Conservation (phyloP, 148 eudicot genomes). For the Rhododendron henanense region DNA sequence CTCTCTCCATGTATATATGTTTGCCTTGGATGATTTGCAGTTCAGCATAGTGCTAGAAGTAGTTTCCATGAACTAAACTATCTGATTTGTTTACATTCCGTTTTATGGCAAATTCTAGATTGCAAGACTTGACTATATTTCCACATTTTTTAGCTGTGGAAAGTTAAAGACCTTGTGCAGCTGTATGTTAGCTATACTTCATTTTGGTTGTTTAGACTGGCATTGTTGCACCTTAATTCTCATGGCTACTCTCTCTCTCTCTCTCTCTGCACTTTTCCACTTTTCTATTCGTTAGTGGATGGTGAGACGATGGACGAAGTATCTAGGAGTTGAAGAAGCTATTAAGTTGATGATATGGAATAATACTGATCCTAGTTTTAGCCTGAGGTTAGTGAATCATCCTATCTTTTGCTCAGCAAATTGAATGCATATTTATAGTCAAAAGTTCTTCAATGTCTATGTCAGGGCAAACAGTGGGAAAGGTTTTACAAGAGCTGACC, state of each 20-base stretch:
- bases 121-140: neutral
- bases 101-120: neutral
- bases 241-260: neutral
- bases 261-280: neutral
- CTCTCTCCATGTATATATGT: neutral
- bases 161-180: neutral
- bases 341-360: constrained; percentile 89
- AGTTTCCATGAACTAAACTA: neutral
- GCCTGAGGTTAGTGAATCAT: constrained; percentile 61
- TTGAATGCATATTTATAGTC: constrained; percentile 1
- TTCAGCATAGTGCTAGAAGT: neutral
- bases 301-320: constrained; percentile 88
- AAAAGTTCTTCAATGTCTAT: constrained; percentile 13
- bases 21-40: neutral
- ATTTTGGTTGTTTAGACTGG: neutral
- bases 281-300: constrained; percentile 60
- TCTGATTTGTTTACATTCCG: neutral
- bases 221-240: neutral
- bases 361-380: constrained; percentile 70
- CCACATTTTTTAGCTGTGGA: neutral
- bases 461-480: constrained; percentile 73
- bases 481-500: constrained; percentile 74
- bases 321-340: constrained; percentile 74
- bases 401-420: neutral
- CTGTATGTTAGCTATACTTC: neutral